phyloP scores from a whole-genome alignment of 148 eudicot genomes.

The Rhododendron mucronatum region DNA sequence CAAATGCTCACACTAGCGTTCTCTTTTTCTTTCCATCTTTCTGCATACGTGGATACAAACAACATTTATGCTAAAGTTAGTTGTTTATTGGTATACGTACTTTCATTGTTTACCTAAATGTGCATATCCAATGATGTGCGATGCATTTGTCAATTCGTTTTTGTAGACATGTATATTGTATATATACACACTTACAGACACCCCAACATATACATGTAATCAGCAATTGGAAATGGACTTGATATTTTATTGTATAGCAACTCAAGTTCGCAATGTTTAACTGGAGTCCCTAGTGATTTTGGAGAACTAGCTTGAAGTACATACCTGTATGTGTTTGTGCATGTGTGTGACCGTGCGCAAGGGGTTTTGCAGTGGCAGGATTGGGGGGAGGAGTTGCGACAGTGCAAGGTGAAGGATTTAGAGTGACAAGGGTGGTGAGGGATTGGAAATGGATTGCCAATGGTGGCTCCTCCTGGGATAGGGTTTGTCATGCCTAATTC shows the following conservation, averaged over 20 bases:
- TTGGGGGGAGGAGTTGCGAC: neutral
- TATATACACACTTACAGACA: neutral
- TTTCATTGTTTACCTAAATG: neutral
- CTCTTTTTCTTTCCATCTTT: neutral
- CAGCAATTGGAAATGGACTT: neutral
- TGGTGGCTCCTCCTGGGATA: neutral
- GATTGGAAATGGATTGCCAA: neutral
- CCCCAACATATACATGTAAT: neutral
- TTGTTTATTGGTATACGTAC: neutral
- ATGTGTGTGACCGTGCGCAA: neutral
- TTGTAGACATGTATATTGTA: neutral
- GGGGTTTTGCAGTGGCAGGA: neutral
- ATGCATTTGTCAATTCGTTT: neutral
- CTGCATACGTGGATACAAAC: neutral
- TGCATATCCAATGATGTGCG: neutral
- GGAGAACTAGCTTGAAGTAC: neutral
- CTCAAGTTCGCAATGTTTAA: neutral
- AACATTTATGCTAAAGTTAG: neutral
- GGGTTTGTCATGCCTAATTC: neutral
- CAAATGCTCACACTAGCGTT: neutral
- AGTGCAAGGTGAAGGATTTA: neutral
- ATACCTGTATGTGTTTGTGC: neutral
- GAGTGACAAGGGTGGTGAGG: neutral
- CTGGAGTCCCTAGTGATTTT: neutral
- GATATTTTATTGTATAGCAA: neutral